Evolutionary conservation across 176 grass and related monocot genomes (phyloP).

Genomic region (Elaeis guineensis): DNA sequence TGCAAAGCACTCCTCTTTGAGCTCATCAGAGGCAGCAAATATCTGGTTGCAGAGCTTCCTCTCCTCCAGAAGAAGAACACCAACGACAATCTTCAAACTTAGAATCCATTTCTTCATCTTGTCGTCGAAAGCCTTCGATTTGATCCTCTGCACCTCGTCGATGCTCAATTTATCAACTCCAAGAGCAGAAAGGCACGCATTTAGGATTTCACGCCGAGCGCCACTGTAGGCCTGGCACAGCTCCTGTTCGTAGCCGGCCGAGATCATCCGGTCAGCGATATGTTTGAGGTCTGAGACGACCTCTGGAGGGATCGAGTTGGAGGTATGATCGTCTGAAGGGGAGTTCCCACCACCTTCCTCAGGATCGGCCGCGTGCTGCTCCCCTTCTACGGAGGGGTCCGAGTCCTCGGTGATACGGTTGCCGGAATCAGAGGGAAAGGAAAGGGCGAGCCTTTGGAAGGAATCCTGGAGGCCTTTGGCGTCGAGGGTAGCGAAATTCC

Average conservation of each 20-base stretch:
- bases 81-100: background rate
- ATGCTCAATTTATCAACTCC: conserved; percentile 1
- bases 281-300: background rate
- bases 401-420: background rate
- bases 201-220: background rate
- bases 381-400: background rate
- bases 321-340: background rate
- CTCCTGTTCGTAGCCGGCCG: background rate
- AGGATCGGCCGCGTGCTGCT: background rate
- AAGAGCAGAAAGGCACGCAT: background rate
- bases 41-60: conserved; percentile 13
- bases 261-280: conserved; percentile 4
- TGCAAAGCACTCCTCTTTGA: conserved; percentile 75
- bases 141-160: conserved; percentile 6
- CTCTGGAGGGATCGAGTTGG: conserved; percentile 2
- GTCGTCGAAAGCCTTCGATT: background rate
- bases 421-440: conserved; percentile 14
- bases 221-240: background rate
- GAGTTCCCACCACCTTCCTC: too few relatives aligned
- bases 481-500: conserved; percentile 28
- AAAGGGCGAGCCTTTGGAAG: conserved; percentile 55
- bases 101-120: conserved; percentile 15
- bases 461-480: conserved; percentile 39
- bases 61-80: background rate
- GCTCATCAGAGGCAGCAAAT: conserved; percentile 22